Percentiles rank a stretch among this genome's conserved stretches.
Evolutionary conservation across 331 rosid species (phyloP).

Genomic region (Rhamnella rubrinervis): DNA sequence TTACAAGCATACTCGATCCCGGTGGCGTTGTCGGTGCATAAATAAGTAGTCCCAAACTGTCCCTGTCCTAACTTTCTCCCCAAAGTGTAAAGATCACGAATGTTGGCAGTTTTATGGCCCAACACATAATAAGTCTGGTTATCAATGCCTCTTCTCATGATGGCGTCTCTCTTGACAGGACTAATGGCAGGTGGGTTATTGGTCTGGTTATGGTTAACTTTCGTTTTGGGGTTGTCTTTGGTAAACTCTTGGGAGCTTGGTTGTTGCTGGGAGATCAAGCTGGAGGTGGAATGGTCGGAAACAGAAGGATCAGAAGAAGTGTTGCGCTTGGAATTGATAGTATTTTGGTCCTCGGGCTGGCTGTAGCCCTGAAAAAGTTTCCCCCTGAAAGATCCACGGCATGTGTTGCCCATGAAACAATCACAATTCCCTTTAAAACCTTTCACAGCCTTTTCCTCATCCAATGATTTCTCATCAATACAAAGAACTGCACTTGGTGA

Average conservation of each 20-base stretch:
- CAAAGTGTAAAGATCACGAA: slow-evolving; percentile 86
- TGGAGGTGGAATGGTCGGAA: slow-evolving; percentile 45
- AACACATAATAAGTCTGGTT: slow-evolving; percentile 79
- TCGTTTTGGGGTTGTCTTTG: slow-evolving; percentile 21
- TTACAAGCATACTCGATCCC: slow-evolving; percentile 82
- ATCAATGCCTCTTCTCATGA: slow-evolving; percentile 72
- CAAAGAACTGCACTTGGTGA: slow-evolving; percentile 5
- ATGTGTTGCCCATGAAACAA: slow-evolving; percentile 99
- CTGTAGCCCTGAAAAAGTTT: slow-evolving; percentile 67
- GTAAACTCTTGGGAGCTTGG: slow-evolving; percentile 34
- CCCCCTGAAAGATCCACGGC: slow-evolving; percentile 97
- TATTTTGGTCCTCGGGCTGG: slow-evolving; percentile 64
- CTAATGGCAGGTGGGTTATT: slow-evolving; percentile 18
- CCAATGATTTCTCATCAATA: slow-evolving; percentile 54
- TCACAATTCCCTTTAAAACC: slow-evolving; percentile 24
- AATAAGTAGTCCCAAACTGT: slow-evolving; percentile 89
- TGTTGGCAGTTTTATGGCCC: slow-evolving; percentile 89
- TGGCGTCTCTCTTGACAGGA: slow-evolving; percentile 51
- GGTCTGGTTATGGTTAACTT: slow-evolving; percentile 3
- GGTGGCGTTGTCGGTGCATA: slow-evolving; percentile 70
- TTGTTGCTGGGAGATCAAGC: slow-evolving; percentile 42
- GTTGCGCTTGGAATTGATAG: slow-evolving; percentile 41
- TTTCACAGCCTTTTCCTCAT: slow-evolving; percentile 44
- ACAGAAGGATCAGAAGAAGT: slow-evolving; percentile 47
- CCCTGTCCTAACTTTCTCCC: slow-evolving; percentile 97